Conservation (phyloP, 1,284 basidiomycete genomes). For the Marasmius fiardii region DNA sequence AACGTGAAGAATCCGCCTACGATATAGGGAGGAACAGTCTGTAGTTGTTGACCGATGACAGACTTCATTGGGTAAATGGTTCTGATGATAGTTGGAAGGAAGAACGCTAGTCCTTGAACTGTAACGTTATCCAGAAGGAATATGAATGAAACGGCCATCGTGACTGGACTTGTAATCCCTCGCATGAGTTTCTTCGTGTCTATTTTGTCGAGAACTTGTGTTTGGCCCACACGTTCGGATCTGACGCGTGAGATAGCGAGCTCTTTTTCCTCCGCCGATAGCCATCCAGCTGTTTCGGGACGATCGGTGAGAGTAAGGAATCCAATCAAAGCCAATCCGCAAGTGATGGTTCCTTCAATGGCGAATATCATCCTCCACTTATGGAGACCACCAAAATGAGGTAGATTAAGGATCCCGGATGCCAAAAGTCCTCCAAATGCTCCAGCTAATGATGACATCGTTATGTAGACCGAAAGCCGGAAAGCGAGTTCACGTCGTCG, state of each 20-base stretch:
- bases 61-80: not conserved
- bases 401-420: not conserved
- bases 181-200: not conserved
- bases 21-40: not conserved
- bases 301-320: too few species aligned
- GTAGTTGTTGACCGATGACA: not conserved
- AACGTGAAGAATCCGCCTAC: not conserved
- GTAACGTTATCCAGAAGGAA: not conserved
- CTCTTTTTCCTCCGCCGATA: not conserved
- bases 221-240: not conserved
- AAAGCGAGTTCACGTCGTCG: not conserved
- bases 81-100: not conserved
- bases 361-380: constrained; percentile 1
- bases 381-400: not conserved
- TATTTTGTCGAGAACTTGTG: not conserved
- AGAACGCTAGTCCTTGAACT: constrained; percentile 1
- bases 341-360: constrained; percentile 2
- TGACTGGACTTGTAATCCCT: not conserved
- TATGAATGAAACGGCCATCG: not conserved
- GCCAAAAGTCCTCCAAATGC: constrained; percentile 2
- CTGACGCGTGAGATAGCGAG: constrained; percentile 1
- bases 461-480: not conserved
- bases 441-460: not conserved
- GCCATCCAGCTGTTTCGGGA: not conserved
- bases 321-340: not conserved